These are phyloP conservation scores for Lenzites betulinus DNA, from an alignment of 768 basidiomycete species.

Conservation along the genomic window DNA sequence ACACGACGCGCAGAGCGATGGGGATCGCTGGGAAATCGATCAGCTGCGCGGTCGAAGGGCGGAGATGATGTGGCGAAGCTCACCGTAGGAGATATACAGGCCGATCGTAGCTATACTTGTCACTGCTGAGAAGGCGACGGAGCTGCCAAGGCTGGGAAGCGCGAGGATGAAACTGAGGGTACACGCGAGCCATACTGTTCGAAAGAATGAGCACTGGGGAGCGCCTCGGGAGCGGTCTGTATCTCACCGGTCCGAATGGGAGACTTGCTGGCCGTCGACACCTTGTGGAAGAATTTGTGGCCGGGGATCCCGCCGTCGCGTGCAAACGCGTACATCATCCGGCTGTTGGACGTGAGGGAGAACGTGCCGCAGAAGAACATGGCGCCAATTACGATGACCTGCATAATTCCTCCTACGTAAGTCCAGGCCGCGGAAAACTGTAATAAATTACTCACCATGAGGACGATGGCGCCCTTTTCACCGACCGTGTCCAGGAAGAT, in stretches of 20 bases:
- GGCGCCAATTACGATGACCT: conserved; percentile 67
- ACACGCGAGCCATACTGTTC: conserved; percentile 75
- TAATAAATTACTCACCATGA: conserved; percentile 53
- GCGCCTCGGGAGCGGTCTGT: not conserved
- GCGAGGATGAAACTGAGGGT: conserved; percentile 75
- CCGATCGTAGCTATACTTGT: conserved; percentile 72
- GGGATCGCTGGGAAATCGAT: conserved; percentile 49
- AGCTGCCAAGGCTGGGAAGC: conserved; percentile 70
- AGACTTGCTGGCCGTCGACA: conserved; percentile 56
- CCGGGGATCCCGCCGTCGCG: conserved; percentile 76
- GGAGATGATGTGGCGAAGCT: conserved; percentile 3
- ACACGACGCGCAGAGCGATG: conserved; percentile 65
- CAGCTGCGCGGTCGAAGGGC: not conserved
- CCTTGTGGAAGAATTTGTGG: conserved; percentile 65
- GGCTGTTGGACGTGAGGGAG: conserved; percentile 75
- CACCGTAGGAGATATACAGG: conserved; percentile 74
- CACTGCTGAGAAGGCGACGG: conserved; percentile 64
- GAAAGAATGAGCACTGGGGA: not conserved
- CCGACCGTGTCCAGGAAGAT: conserved; percentile 81
- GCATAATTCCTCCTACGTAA: not conserved
- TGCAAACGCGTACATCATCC: conserved; percentile 84
- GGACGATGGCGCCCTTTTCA: conserved; percentile 67
- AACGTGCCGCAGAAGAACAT: conserved; percentile 82
- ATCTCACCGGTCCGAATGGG: conserved; percentile 66
- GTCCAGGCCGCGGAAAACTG: not conserved